Percentiles rank a stretch among this genome's conserved stretches.
Conservation (phyloP, 139 green algal genomes). For the Astrephomene gubernaculifera region DNA sequence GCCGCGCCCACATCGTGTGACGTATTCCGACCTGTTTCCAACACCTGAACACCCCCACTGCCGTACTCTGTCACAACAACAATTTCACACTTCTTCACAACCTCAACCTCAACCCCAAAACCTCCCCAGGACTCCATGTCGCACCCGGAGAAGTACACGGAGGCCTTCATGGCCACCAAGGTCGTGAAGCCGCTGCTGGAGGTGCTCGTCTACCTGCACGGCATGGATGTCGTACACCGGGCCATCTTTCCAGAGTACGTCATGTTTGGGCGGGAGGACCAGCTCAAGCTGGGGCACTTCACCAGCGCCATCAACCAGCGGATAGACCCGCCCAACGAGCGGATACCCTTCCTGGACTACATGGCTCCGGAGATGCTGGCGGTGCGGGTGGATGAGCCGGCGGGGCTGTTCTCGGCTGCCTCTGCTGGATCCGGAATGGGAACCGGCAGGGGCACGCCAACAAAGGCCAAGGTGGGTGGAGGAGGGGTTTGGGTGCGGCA, state of each 20-base stretch:
- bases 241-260: constrained; percentile 64
- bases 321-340: constrained; percentile 42
- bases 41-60: too few species aligned
- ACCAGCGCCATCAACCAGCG: constrained; percentile 45
- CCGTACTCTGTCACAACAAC: too few species aligned
- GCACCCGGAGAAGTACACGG: constrained; percentile 56
- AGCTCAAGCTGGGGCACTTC: constrained; percentile 58
- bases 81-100: too few species aligned
- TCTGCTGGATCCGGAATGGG: too few species aligned
- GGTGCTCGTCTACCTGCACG: constrained; percentile 61
- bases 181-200: constrained; percentile 64
- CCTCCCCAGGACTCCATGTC: constrained; percentile 44
- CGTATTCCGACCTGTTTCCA: too few species aligned
- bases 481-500: too few species aligned
- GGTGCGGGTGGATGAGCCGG: constrained; percentile 2
- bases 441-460: too few species aligned
- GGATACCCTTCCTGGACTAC: constrained; percentile 64
- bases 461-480: too few species aligned
- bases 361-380: constrained; percentile 69
- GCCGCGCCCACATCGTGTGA: too few species aligned
- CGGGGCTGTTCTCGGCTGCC: background rate
- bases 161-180: constrained; percentile 53
- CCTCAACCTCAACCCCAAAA: too few species aligned
- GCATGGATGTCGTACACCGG: constrained; percentile 23
- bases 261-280: constrained; percentile 52